phyloP scores from a whole-genome alignment of 768 basidiomycete species.

The Filobasidium floriforme region DNA sequence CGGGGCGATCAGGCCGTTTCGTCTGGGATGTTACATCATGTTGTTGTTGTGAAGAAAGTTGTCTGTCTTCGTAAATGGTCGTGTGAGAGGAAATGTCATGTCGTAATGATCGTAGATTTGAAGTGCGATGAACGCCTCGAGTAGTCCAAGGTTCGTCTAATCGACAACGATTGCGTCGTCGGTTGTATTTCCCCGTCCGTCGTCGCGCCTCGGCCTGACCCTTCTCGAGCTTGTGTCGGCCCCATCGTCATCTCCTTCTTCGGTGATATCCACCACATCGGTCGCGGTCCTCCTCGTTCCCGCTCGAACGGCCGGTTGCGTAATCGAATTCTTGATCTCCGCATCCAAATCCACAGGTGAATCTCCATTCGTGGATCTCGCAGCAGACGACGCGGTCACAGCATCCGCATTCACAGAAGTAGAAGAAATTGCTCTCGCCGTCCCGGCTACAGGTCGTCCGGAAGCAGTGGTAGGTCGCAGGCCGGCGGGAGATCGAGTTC shows the following conservation, averaged over 20 bases:
- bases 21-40: no score
- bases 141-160: not conserved
- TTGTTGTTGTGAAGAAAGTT: no score
- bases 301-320: not conserved
- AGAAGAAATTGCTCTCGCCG: not conserved
- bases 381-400: not conserved
- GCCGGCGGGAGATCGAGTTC: not conserved
- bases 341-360: not conserved
- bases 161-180: conserved; percentile 9
- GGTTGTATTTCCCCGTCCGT: not conserved
- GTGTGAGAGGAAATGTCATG: no score
- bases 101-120: no score
- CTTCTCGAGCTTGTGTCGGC: not conserved
- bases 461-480: not conserved
- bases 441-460: not conserved
- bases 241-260: not conserved
- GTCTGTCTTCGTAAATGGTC: no score
- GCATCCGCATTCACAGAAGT: conserved; percentile 1
- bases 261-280: conserved; percentile 1
- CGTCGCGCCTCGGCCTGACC: not conserved
- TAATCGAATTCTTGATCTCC: not conserved
- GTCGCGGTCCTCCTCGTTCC: conserved; percentile 1
- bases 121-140: no score
- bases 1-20: no score
- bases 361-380: not conserved